Percentiles rank a stretch among this genome's conserved stretches.
Evolutionary conservation across 352 stramenopile genomes (phyloP).

Genomic region (Globisporangium apiculatum): DNA sequence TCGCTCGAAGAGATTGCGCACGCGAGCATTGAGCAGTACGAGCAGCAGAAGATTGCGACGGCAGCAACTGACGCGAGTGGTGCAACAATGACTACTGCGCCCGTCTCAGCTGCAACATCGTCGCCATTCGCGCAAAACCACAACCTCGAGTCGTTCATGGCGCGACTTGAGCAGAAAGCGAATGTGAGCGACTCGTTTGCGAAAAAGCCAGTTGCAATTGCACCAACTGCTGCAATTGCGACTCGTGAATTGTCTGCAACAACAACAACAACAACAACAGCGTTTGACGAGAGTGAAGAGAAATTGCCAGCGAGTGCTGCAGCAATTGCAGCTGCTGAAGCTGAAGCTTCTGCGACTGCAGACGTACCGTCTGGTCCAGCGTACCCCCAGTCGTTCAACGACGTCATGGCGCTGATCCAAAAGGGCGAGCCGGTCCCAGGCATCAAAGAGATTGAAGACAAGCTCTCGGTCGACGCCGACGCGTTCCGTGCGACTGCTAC

Average conservation of each 20-base stretch:
- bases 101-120: neutral
- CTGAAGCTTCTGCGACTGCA: constrained; percentile 4
- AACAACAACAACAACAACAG: neutral
- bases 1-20: constrained; percentile 49
- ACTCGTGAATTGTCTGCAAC: neutral
- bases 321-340: constrained; percentile 8
- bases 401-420: constrained; percentile 71
- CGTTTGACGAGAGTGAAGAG: constrained; percentile 18
- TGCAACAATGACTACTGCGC: too few species aligned
- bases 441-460: constrained; percentile 70
- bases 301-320: constrained; percentile 11
- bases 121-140: constrained; percentile 1
- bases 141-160: constrained; percentile 49
- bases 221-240: neutral
- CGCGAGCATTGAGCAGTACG: constrained; percentile 24
- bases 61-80: neutral
- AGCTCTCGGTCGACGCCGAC: constrained; percentile 51
- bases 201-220: constrained; percentile 13
- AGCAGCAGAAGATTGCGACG: constrained; percentile 19
- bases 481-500: neutral
- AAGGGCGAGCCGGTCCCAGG: constrained; percentile 64
- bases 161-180: constrained; percentile 38
- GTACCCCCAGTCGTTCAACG: constrained; percentile 64
- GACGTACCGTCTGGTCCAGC: constrained; percentile 18
- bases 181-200: constrained; percentile 21